Percentiles rank a stretch among this genome's conserved stretches.
Evolutionary conservation across 371 early-diverging fungal species (phyloP).

Genomic region (Mucor sp.): DNA sequence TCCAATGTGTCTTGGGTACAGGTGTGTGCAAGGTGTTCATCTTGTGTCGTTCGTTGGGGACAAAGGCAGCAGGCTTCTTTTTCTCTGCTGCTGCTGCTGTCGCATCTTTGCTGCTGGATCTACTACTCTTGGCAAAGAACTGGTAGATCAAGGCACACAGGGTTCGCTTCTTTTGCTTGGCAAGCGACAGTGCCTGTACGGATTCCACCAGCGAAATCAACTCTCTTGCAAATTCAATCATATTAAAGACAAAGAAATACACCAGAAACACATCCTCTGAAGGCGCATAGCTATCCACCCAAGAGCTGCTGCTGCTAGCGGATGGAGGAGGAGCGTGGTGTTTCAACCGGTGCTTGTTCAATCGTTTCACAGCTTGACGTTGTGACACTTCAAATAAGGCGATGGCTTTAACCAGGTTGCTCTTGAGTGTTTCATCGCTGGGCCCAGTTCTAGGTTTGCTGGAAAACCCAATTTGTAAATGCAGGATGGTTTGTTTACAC

Average conservation of each 20-base stretch:
- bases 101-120: too few relatives aligned
- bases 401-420: conserved; percentile 43
- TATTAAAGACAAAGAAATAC: conserved; percentile 77
- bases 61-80: conserved; percentile 8
- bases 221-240: conserved; percentile 75
- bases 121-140: background rate
- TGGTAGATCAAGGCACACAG: conserved; percentile 10
- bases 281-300: conserved; percentile 36
- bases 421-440: conserved; percentile 25
- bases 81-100: background rate
- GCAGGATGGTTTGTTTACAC: conserved; percentile 61
- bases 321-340: conserved; percentile 52
- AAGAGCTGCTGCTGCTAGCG: background rate
- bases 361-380: conserved; percentile 31
- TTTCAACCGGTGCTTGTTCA: conserved; percentile 34
- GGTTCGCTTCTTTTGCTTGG: conserved; percentile 15
- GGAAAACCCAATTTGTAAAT: conserved; percentile 37
- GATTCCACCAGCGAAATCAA: conserved; percentile 58
- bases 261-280: conserved; percentile 74
- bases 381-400: conserved; percentile 44
- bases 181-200: conserved; percentile 34
- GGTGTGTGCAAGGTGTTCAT: conserved; percentile 69
- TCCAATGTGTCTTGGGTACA: conserved; percentile 52
- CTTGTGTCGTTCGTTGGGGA: conserved; percentile 56
- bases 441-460: conserved; percentile 16